Evolutionary conservation across 768 basidiomycete species (phyloP), one percentile per base, ranked within the genome.

Genomic region (Panaeolus papilionaceus): DNA sequence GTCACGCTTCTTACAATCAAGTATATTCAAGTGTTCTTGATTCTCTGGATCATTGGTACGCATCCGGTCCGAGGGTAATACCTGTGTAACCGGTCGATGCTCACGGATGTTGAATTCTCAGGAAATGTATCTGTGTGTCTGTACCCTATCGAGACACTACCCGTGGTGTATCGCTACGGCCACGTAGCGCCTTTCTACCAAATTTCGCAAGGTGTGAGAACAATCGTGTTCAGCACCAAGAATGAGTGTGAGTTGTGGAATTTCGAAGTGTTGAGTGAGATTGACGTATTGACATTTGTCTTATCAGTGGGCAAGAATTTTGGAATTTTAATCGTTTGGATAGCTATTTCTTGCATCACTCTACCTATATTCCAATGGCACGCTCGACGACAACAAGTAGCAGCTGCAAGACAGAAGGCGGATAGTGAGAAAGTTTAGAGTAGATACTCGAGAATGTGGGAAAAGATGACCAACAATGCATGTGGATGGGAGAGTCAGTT

Each of bases 121-220:
- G 88, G 77, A 26, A 90, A 91, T 70, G 87, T 90, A 28, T 86
- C 90, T 0, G 88, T 91, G 9, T 83, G 83, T 40, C 76, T 83
- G 49, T 84, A 82, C 71, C 91, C 92, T 0, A 82, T 91, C 51
- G 84, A 87, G 61, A 75, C 87, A 0, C 78, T 91, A 2, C 90
- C 91, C 0, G 70, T 70, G 44, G 68, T 92, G 67, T 92, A 83
- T 76, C 83, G 81, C 61, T 92, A 92, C 67, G 92, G 90, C 1
- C 90, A 88, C 69, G 90, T 85, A 0, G 82, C 81, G 69, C 92
- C 92, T 0, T 92, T 93, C 73, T 92, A 90, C 75, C 91, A 92
- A 70, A 80, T 92, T 33, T 86, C 88, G 14, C 77, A 80, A 42
- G 85, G 89, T 0, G 83, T 87, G 4, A 82, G 92, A 33, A 81